A percentile compares a stretch with the other conserved stretches of the same genome.
Evolutionary conservation across 2,329 filamentous ascomycete species (phyloP).

Genomic region (Rhytidhysteron rufulum): DNA sequence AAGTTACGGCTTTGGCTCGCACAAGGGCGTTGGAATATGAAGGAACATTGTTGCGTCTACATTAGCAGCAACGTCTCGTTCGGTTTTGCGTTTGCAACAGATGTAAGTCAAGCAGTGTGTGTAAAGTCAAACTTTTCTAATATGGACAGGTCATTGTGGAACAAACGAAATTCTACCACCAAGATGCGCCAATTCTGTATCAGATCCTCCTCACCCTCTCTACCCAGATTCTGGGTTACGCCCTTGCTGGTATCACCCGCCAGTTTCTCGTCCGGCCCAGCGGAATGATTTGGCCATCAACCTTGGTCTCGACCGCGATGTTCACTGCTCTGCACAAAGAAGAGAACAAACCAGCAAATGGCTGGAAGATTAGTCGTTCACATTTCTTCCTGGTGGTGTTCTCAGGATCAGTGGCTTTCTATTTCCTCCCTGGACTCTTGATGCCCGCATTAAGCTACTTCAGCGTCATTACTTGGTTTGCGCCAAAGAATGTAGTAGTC

Average conservation of each 20-base stretch:
- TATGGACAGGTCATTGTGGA: slow-evolving; percentile 67
- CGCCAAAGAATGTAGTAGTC: slow-evolving; percentile 78
- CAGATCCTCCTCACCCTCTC: slow-evolving; percentile 80
- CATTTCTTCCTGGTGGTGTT: slow-evolving; percentile 79
- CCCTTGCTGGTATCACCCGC: slow-evolving; percentile 77
- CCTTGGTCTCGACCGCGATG: slow-evolving; percentile 84
- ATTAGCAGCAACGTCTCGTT: slow-evolving; percentile 89
- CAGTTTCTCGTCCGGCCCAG: slow-evolving; percentile 79
- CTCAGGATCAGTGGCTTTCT: slow-evolving; percentile 69
- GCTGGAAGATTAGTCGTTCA: slow-evolving; percentile 79
- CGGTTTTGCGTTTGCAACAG: slow-evolving; percentile 83
- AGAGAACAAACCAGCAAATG: slow-evolving; percentile 75
- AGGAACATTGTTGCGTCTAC: slow-evolving; percentile 84
- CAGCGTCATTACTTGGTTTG: slow-evolving; percentile 84
- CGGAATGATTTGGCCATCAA: slow-evolving; percentile 89
- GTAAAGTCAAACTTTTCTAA: background rate
- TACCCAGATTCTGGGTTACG: slow-evolving; percentile 81
- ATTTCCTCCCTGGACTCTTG: slow-evolving; percentile 78
- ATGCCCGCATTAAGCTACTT: slow-evolving; percentile 86
- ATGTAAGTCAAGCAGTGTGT: slow-evolving; percentile 45
- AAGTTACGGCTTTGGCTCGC: slow-evolving; percentile 68
- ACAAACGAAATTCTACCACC: slow-evolving; percentile 84
- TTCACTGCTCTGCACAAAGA: slow-evolving; percentile 82
- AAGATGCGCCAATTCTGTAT: slow-evolving; percentile 71
- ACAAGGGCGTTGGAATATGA: slow-evolving; percentile 81